Evolutionary conservation across 2,329 filamentous ascomycete species (phyloP).

Genomic region (Mycogone perniciosa): DNA sequence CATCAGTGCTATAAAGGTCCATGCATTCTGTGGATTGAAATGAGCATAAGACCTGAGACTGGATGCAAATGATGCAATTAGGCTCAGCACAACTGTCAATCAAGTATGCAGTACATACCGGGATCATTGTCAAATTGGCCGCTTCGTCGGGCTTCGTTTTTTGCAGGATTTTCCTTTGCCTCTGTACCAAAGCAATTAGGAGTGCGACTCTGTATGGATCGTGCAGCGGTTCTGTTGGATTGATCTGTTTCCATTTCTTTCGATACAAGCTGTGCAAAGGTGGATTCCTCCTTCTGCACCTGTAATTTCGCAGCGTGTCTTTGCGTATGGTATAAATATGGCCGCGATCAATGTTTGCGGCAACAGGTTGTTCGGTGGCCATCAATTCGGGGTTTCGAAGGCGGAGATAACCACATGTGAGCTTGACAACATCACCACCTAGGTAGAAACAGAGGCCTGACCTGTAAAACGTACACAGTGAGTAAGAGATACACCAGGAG

Average conservation of each 20-base stretch:
- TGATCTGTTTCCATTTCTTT: constrained; percentile 1
- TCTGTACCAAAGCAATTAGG: constrained; percentile 2
- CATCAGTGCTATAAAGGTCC: constrained; percentile 9
- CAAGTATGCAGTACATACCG: background rate
- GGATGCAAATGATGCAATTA: no score
- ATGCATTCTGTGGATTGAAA: background rate
- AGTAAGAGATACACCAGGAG: background rate
- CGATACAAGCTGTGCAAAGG: background rate
- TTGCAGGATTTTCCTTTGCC: background rate
- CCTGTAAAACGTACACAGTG: background rate
- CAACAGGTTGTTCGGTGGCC: background rate
- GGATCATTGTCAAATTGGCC: background rate
- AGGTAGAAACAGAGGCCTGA: background rate
- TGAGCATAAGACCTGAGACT: constrained; percentile 1
- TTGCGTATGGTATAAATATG: background rate
- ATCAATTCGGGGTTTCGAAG: background rate
- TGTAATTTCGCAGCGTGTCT: background rate
- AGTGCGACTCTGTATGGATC: constrained; percentile 4
- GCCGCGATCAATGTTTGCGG: background rate
- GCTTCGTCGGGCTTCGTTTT: background rate
- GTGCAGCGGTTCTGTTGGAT: background rate
- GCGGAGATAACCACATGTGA: background rate
- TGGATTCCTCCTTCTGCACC: background rate
- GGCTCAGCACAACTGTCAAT: background rate
- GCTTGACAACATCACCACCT: background rate